Evolutionary conservation across 2,329 filamentous ascomycete species (phyloP), one percentile per base, ranked within the genome.

Genomic region (Ophiocordyceps sinensis): DNA sequence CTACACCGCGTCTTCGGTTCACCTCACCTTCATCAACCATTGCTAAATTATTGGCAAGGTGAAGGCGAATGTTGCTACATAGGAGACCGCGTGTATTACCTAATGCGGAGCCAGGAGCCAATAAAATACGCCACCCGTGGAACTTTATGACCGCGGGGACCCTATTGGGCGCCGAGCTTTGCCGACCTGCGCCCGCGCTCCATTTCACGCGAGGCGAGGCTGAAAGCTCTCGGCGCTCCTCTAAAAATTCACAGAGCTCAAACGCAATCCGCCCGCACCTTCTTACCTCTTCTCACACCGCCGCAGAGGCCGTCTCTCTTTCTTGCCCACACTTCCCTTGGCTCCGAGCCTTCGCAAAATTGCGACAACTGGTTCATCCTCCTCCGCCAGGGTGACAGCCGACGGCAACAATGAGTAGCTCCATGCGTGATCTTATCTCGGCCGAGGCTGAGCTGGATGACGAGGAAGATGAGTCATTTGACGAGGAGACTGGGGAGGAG

Each of bases 391-490:
- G 13, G 35, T 28, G 36, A 13, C 32, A 9, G 15, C 30, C 15
- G 46, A 37, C 43, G 46, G 54, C 50, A 59, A 73, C 55, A 14
- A 81, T 80, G 77, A 79, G 73, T 57, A 68, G 59, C 56, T 68
- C 61, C 38, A 79, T 85, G 74, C 75, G 74, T 60, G 79, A 87
- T 58, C 68, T 95, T 56, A 80, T 98, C 54, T 80, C 89, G 51
- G 79, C 79, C 48, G 81, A 87, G 66, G 91, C 89, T 51, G 79
- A 93, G 62, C 68, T 95, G 45, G 88, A 88, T 56, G 79, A 79
- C 23, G 85, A 91, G 43, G 85, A 89, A 49, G 84, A 89, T 41
- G 86, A 84, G 53, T 85, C 82, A 10, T 82, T 82, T 46, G 82
- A 86, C 52, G 85, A 88, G 49, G 83, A 85, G 46, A 79, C 73